Conservation (phyloP, 176 grass and related monocot species). For the Ananas comosus region DNA sequence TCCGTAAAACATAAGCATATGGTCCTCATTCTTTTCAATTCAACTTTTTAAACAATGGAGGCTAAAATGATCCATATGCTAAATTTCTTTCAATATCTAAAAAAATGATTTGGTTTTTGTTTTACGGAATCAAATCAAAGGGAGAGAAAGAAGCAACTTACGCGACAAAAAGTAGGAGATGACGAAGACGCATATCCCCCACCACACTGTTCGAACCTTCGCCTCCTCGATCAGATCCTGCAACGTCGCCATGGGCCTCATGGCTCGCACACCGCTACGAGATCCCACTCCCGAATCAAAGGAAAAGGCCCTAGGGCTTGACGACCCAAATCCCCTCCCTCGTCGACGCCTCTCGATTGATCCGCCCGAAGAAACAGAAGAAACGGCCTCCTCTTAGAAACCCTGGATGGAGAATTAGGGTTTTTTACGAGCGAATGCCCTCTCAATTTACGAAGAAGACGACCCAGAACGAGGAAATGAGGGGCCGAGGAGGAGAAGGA, state of each 20-base stretch:
- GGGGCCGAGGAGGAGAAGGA: background rate
- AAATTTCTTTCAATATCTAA: background rate
- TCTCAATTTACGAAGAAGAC: background rate
- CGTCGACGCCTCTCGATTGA: background rate
- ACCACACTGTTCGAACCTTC: constrained; percentile 72
- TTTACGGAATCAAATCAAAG: background rate
- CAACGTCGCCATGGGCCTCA: constrained; percentile 66
- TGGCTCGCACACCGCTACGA: background rate
- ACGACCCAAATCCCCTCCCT: background rate
- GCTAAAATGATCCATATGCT: background rate
- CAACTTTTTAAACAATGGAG: background rate
- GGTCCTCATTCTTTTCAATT: background rate
- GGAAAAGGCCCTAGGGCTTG: background rate
- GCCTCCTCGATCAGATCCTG: constrained; percentile 97
- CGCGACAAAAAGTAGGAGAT: constrained; percentile 83
- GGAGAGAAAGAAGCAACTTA: constrained; percentile 22
- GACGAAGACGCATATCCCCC: constrained; percentile 84
- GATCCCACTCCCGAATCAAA: constrained; percentile 1
- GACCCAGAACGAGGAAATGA: background rate
- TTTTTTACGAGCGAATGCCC: background rate
- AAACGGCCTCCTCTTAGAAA: background rate
- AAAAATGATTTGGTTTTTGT: background rate
- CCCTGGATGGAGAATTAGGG: background rate
- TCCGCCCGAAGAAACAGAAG: background rate
- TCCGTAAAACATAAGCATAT: background rate